Conservation (phyloP, 2,329 filamentous ascomycete genomes). For the Alternaria viburni region DNA sequence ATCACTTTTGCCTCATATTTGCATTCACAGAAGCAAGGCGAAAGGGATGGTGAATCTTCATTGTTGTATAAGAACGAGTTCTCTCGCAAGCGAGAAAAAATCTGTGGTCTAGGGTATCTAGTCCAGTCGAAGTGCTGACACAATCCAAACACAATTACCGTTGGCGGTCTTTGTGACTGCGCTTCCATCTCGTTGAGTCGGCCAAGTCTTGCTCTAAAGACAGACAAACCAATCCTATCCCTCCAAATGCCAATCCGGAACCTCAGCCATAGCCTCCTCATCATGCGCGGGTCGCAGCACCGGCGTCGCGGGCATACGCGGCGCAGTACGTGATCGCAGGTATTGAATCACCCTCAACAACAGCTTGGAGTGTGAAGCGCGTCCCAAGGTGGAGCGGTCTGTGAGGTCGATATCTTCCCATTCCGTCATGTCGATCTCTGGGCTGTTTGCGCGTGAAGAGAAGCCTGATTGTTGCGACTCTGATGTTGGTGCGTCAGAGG, state of each 20-base stretch:
- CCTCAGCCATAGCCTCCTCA: background rate
- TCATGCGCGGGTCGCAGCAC: background rate
- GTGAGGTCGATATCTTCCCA: background rate
- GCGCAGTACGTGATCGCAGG: background rate
- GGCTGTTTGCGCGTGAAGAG: background rate
- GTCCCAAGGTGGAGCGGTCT: background rate
- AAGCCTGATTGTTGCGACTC: background rate
- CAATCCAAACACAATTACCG: no score
- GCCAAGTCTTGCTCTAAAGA: no score
- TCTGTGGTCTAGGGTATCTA: no score
- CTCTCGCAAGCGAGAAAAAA: no score
- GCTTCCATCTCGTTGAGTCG: no score
- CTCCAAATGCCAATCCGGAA: background rate
- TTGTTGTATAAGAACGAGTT: no score
- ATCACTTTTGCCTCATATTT: no score
- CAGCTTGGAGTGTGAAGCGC: background rate
- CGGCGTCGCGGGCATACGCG: background rate
- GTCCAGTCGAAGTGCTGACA: no score
- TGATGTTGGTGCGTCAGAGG: background rate
- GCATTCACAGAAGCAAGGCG: no score
- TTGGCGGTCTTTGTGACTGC: no score
- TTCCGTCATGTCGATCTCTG: background rate
- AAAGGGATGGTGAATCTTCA: no score
- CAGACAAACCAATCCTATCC: background rate
- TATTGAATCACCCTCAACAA: background rate